These are phyloP conservation scores for Candolleomyces efflorescens DNA, from an alignment of 768 basidiomycete species.

Conservation along the genomic window DNA sequence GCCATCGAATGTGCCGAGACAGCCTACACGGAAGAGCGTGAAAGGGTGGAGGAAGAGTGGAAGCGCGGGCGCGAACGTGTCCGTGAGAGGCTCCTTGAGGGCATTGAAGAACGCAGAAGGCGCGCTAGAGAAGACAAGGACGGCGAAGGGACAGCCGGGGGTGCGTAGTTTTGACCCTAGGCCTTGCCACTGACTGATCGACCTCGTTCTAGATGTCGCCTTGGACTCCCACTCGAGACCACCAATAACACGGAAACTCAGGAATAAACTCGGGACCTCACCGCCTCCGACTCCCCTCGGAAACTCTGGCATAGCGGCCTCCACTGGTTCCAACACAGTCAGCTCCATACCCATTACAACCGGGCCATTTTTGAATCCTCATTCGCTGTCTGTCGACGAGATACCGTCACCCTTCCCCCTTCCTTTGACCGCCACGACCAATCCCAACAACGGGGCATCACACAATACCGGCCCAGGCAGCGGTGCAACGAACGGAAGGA, in stretches of 20 bases:
- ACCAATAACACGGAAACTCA: constrained; percentile 79
- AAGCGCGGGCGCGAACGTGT: constrained; percentile 69
- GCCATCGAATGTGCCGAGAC: constrained; percentile 61
- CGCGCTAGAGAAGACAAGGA: constrained; percentile 86
- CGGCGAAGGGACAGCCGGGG: constrained; percentile 75
- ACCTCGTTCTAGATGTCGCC: constrained; percentile 48
- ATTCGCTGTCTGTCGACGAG: constrained; percentile 83
- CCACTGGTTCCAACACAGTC: constrained; percentile 32
- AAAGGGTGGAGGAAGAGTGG: constrained; percentile 82
- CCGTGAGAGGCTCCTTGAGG: constrained; percentile 73
- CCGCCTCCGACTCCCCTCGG: constrained; percentile 73
- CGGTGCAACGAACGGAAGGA: constrained; percentile 33
- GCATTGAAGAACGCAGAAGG: constrained; percentile 77
- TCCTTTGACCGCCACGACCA: constrained; percentile 19
- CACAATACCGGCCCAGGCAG: constrained; percentile 17
- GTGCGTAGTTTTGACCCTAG: constrained; percentile 30
- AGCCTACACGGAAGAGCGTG: constrained; percentile 75
- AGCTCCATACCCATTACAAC: constrained; percentile 51
- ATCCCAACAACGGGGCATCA: constrained; percentile 13
- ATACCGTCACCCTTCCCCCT: constrained; percentile 65
- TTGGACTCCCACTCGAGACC: constrained; percentile 74
- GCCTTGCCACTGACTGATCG: constrained; percentile 5
- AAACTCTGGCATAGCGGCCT: constrained; percentile 33
- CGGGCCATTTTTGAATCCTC: constrained; percentile 72
- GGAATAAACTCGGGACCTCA: constrained; percentile 75